A percentile compares a stretch with the other conserved stretches of the same genome.
phyloP scores from a whole-genome alignment of 805 yeast species.

The Zygosaccharomyces rouxii region DNA sequence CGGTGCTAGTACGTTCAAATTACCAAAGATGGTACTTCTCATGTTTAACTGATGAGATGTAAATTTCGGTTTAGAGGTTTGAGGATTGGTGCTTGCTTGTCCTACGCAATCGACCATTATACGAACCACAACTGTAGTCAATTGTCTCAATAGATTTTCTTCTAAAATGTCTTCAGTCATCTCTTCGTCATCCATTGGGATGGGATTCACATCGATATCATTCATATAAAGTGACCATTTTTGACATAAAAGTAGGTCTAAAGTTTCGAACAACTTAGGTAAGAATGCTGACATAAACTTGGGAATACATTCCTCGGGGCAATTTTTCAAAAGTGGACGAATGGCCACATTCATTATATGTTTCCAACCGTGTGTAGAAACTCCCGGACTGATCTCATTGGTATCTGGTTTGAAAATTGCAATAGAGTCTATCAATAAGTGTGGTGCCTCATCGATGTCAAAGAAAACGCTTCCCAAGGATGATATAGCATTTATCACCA shows the following conservation, averaged over 20 bases:
- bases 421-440: constrained; percentile 74
- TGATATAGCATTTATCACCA: constrained; percentile 84
- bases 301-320: constrained; percentile 68
- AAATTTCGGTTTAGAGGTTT: constrained; percentile 29
- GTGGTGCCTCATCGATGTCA: constrained; percentile 77
- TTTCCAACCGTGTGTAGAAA: constrained; percentile 94
- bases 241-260: constrained; percentile 67
- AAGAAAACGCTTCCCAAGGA: constrained; percentile 86
- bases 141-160: constrained; percentile 86
- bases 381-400: constrained; percentile 52
- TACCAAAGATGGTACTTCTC: constrained; percentile 59
- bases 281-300: constrained; percentile 71
- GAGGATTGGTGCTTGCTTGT: constrained; percentile 53
- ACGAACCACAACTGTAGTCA: constrained; percentile 87
- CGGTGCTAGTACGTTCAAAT: constrained; percentile 68
- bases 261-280: constrained; percentile 67
- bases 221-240: constrained; percentile 57
- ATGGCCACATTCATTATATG: constrained; percentile 90
- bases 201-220: constrained; percentile 43
- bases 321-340: constrained; percentile 79
- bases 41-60: constrained; percentile 61
- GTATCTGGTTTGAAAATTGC: constrained; percentile 62
- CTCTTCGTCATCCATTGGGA: constrained; percentile 69
- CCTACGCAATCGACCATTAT: constrained; percentile 83
- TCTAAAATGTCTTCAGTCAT: constrained; percentile 98